Conservation (phyloP, 2,329 filamentous ascomycete genomes). For the Aureobasidium sp. region DNA sequence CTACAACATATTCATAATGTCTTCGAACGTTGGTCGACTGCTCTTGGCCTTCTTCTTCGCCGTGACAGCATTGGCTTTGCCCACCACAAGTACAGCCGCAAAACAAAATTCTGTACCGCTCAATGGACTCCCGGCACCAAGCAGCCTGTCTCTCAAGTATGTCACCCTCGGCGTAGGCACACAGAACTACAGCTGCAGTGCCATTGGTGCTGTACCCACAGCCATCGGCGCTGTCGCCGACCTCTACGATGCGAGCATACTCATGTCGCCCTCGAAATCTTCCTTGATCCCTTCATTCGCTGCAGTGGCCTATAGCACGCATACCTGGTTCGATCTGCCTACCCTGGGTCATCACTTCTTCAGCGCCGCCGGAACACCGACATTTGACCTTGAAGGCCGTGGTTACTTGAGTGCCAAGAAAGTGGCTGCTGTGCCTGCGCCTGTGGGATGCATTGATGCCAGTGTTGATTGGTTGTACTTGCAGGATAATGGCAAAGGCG, state of each 20-base stretch:
- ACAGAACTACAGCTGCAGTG: constrained; percentile 61
- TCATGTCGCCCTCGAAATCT: constrained; percentile 29
- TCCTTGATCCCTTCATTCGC: constrained; percentile 7
- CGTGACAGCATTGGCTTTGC: neutral
- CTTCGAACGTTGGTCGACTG: neutral
- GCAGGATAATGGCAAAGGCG: constrained; percentile 31
- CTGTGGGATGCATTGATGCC: constrained; percentile 31
- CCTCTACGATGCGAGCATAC: constrained; percentile 37
- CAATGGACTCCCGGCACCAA: constrained; percentile 12
- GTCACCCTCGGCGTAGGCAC: constrained; percentile 58
- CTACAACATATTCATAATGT: neutral
- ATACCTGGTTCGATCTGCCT: constrained; percentile 5
- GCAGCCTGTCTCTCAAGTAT: constrained; percentile 23
- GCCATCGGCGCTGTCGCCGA: constrained; percentile 42
- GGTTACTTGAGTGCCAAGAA: constrained; percentile 44
- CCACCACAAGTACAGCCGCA: neutral
- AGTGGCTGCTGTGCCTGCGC: constrained; percentile 46
- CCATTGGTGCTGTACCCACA: constrained; percentile 26
- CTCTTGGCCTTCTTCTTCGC: constrained; percentile 7
- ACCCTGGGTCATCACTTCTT: constrained; percentile 62
- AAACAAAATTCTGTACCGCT: constrained; percentile 3
- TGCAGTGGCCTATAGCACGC: constrained; percentile 6
- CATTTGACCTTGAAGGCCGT: constrained; percentile 50
- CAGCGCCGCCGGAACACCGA: constrained; percentile 47
- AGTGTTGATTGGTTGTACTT: constrained; percentile 44